Conservation (phyloP, 164 flowering plant genomes). For the Magnolia sinica region DNA sequence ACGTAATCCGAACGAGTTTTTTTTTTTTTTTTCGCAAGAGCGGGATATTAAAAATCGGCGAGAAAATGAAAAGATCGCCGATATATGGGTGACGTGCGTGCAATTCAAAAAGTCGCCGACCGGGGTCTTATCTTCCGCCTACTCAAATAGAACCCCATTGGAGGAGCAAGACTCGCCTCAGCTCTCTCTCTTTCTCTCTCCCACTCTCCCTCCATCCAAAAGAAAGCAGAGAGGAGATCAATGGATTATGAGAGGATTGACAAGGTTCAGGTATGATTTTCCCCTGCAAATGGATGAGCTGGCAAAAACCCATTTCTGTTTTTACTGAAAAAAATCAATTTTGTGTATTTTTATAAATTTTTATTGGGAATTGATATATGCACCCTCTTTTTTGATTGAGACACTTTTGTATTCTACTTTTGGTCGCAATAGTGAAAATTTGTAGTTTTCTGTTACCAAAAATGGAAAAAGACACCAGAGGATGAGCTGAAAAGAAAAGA, state of each 20-base stretch:
- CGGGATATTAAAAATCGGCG: conserved; percentile 3
- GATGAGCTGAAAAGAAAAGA: too few relatives aligned
- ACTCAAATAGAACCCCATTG: neutral
- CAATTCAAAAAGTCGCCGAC: conserved; percentile 26
- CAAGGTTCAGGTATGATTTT: conserved; percentile 60
- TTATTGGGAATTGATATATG: neutral
- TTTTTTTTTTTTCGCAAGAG: neutral
- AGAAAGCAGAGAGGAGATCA: conserved; percentile 23
- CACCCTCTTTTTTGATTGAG: neutral
- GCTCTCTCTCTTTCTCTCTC: neutral
- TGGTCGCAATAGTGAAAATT: too few relatives aligned
- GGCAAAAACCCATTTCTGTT: conserved; percentile 7
- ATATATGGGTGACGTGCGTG: neutral
- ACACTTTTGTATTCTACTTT: too few relatives aligned
- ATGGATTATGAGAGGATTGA: conserved; percentile 96
- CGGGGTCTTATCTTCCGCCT: neutral
- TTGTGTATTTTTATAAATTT: too few relatives aligned
- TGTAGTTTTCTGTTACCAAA: too few relatives aligned
- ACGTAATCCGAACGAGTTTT: neutral
- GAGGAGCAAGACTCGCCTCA: neutral
- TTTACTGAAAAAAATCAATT: neutral
- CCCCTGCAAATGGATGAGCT: neutral
- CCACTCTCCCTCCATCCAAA: conserved; percentile 2
- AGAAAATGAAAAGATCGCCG: conserved; percentile 11
- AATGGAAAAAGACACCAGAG: too few relatives aligned